Evolutionary conservation across 345 rosid species (phyloP), one percentile per base, ranked within the genome.

Genomic region (Gossypium longicalyx): DNA sequence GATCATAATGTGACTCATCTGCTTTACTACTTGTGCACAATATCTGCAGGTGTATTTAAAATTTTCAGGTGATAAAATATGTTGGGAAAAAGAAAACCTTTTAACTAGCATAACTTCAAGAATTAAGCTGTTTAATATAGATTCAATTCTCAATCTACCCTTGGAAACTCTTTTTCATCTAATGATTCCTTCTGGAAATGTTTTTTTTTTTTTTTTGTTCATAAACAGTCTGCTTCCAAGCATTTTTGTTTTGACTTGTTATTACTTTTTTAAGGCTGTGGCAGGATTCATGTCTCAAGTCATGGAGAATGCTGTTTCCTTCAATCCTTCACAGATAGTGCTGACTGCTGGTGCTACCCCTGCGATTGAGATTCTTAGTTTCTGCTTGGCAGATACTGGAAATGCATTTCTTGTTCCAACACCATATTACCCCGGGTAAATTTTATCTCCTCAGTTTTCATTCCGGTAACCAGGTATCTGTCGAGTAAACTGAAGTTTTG

Each of bases 351-450:
- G 98, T 70, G 89, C 89, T 64, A 77, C 84, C 4, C 80, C 98
- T 15, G 98, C 98, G 29, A 81, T 89, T 2, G 98, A 94, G 83
- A 87, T 86, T 78, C 93, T 94, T 53, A 86, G 89, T 80, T 94
- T 91, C 85, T 91, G 97, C 78, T 76, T 94, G 73, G 98, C 98
- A 23, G 98, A 94, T 86, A 71, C 86, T 20, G 98, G 98, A 77
- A 94, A 92, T 79, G 97, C 98, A 53, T 92, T 94, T 78, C 97
- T 94, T 19, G 90, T 94, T 70, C 98, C 98, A 13, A 91, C 98
- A 5, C 98, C 98, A 1, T 91, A 86, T 74, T 74, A 80, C 48
- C 96, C 98, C 0, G 85, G 93, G 98, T 94, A 91, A 34, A 74
- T 19, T 12, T 22, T 45, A 71, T 41, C 2, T 58, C 53, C 48